A percentile compares a stretch with the other conserved stretches of the same genome.
Conservation (phyloP, 2,329 filamentous ascomycete genomes). For the Fusarium algeriense region DNA sequence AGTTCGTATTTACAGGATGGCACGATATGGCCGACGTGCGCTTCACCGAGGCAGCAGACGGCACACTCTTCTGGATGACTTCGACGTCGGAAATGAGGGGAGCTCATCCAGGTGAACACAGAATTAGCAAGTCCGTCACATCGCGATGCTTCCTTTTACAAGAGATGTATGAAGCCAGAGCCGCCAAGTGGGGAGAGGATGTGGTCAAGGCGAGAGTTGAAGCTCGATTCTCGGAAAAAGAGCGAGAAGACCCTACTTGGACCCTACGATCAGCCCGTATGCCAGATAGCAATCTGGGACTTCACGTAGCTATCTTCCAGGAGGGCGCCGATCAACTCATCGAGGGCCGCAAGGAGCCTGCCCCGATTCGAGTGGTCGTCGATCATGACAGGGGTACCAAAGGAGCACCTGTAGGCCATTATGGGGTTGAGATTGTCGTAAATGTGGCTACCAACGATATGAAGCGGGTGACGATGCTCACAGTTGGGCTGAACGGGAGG, state of each 20-base stretch:
- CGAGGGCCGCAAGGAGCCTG: conserved; percentile 75
- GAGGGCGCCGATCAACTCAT: conserved; percentile 72
- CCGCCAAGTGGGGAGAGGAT: conserved; percentile 83
- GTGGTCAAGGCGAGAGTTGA: conserved; percentile 88
- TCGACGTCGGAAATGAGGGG: conserved; percentile 72
- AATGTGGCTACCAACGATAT: conserved; percentile 69
- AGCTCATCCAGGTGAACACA: conserved; percentile 59
- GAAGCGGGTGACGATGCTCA: conserved; percentile 63
- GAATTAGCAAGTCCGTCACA: conserved; percentile 62
- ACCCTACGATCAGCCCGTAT: conserved; percentile 78
- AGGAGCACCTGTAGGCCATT: conserved; percentile 73
- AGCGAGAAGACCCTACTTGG: conserved; percentile 86
- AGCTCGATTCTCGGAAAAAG: conserved; percentile 83
- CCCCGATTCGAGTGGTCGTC: conserved; percentile 78
- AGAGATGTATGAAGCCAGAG: conserved; percentile 82
- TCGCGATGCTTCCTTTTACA: conserved; percentile 78
- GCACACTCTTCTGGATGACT: conserved; percentile 75
- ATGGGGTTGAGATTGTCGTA: conserved; percentile 78
- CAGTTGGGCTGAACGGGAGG: conserved; percentile 75
- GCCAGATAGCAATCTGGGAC: conserved; percentile 68
- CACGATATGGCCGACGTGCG: conserved; percentile 76
- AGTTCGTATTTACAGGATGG: conserved; percentile 81
- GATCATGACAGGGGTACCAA: conserved; percentile 77
- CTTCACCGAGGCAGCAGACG: conserved; percentile 77
- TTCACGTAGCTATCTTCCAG: conserved; percentile 79